Base-by-base conservation (phyloP, 2,329 filamentous ascomycete genomes). In the Colletotrichum musicola region DNA sequence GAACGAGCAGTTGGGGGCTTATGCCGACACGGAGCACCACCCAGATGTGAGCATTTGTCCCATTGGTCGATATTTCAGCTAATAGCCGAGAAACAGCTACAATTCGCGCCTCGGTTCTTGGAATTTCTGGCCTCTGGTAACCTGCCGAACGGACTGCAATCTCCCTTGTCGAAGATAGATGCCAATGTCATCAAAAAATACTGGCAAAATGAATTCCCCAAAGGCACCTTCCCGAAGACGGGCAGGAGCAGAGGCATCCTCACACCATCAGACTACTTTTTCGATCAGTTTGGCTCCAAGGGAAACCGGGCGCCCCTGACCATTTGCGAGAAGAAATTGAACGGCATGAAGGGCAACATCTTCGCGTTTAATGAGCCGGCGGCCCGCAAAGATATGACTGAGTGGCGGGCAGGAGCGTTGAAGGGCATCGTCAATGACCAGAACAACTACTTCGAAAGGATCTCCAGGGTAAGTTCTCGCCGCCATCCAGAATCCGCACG, bases 21-120 rank as follows among this genome's bases (percentile, higher is more conserved):
- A 27, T 12, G 14, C 27, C 35, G 50, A 56, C 25, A 56, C 60
- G 16, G 60, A 63, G 60, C 60, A 56, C 53, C 56, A 63, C 27
- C 50, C 60, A 22, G 51, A 63, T 27, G 49, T 51, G 22, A 25
- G 49, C 20, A 51, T 51, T 10, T 51, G 9, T 47, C n/a, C 42
- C 42, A 44, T 44, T 44, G n/a, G 42, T 47, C n/a, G 14, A 47
- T 18, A 47, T 47, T 47, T 9, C 49, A 14, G 49, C 49, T 51
- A 30, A 51, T 4, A 27, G 20, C 2, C 49, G 18, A 30, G 6
- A 25, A 30, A 56, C n/a, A 40, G 30, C 6, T 56, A 22, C 53
- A 56, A 16, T 40, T 5, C 12, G 20, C 9, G 7, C 4, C 27
- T n/a, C 13, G 22, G 14, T 40, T 55, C 1, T 42, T 55, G n/a